Evolutionary conservation across 2,329 filamentous ascomycete genomes (phyloP).

Genomic region (Pseudogymnoascus sp.): DNA sequence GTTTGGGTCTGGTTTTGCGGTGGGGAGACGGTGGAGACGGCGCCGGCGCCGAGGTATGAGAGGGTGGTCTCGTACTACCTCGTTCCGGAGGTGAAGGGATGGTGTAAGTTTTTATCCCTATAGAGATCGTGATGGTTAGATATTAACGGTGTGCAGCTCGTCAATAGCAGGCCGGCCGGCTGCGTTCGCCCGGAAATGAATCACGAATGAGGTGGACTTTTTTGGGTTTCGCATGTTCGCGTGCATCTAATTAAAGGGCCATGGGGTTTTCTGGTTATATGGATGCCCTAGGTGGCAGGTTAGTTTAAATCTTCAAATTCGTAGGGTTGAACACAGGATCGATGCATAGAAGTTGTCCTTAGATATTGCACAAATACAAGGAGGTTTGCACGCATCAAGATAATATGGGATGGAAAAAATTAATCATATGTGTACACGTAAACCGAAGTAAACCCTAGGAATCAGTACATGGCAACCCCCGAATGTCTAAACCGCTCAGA

Average conservation of each 20-base stretch:
- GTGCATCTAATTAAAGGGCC: background rate
- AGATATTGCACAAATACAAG: background rate
- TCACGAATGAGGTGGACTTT: background rate
- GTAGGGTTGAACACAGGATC: background rate
- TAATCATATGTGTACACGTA: conserved; percentile 6
- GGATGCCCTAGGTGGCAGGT: background rate
- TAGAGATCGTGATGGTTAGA: background rate
- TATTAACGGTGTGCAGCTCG: background rate
- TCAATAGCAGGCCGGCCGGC: background rate
- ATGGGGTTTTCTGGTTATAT: background rate
- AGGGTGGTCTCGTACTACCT: background rate
- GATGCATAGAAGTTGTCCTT: background rate
- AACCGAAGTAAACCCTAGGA: conserved; percentile 7
- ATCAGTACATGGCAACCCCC: conserved; percentile 9
- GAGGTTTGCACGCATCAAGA: background rate
- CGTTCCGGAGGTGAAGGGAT: background rate
- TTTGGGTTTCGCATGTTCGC: background rate
- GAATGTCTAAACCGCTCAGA: conserved; percentile 43
- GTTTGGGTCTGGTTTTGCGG: background rate
- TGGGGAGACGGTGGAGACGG: background rate
- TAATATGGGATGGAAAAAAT: conserved; percentile 2
- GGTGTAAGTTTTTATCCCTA: background rate
- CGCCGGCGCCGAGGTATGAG: background rate
- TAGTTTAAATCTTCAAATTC: background rate
- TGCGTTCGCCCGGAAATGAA: background rate